Evolutionary conservation across 345 rosid genomes (phyloP), one percentile per base, ranked within the genome.

Genomic region (Boechera retrofracta): DNA sequence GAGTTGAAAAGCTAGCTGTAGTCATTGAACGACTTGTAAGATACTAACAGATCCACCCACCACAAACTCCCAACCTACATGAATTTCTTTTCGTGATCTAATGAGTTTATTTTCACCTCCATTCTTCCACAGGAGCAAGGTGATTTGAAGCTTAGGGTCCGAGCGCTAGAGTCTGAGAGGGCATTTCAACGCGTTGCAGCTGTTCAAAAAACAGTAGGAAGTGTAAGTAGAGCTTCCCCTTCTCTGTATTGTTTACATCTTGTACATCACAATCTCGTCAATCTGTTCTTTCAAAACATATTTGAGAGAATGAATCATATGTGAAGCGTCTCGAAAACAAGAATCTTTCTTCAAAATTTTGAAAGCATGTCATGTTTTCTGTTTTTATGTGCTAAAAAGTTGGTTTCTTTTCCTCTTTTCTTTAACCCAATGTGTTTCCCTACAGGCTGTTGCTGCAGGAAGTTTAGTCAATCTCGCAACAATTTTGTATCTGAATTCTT

Each of bases 391-490:
- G 15, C 4, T 49, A 35, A 52, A 35, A 52, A 52, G 39, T 32
- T 45, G 15, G 32, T 51, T 31, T 65, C 11, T 12, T 62, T 73
- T 82, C 18, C 62, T 54, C 10, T 79, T 83, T 77, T 49, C 16
- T 6, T 5, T 10, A 62, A 62, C 6, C 7, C 39, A 13, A 66
- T 66, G 51, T 11, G 41, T 48, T 39, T 66, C 26, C 38, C 67
- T 67, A 80, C 91, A 94, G 98, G 90, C 90, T 13, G 95, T 95
- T 55, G 99, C 97, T 75, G 93, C 95, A 73, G 98, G 97, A 82
- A 94, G 98, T 82, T 84, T 94, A 76, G 77, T 94, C 72, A 94
- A 94, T 83, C 92, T 94, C 5, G 98, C 93, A 64, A 94, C 98
- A 65, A 85, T 91, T 81, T 85, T 94, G 83, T 87, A 87, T 83